Evolutionary conservation across 2,329 filamentous ascomycete species (phyloP).

Genomic region (Botrytis byssoidea): DNA sequence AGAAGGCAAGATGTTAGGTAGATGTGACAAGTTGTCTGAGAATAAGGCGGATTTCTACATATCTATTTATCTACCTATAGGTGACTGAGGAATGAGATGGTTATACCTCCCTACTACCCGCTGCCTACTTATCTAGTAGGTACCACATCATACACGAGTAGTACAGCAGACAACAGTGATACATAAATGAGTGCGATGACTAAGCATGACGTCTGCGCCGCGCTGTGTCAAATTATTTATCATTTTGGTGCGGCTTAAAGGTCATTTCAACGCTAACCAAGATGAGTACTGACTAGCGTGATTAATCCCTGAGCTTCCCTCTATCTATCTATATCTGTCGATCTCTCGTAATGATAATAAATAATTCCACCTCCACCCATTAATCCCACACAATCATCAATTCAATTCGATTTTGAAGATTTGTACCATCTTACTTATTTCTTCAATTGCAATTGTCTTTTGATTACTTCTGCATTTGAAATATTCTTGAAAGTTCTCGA

Average conservation of each 20-base stretch:
- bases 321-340: background rate
- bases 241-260: background rate
- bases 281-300: background rate
- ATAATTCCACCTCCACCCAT: background rate
- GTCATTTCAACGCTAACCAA: background rate
- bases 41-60: background rate
- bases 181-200: background rate
- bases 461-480: background rate
- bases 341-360: conserved; percentile 7
- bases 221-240: background rate
- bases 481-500: conserved; percentile 4
- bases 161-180: background rate
- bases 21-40: background rate
- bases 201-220: background rate
- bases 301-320: conserved; percentile 1
- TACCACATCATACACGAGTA: background rate
- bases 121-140: background rate
- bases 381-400: background rate
- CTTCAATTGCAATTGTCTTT: background rate
- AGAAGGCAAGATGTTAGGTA: no score
- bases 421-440: background rate
- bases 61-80: background rate
- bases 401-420: background rate
- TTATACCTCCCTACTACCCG: background rate
- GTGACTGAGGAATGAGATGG: background rate